Evolutionary conservation across 345 rosid genomes (phyloP).

Genomic region (Atalantia buxifolia): DNA sequence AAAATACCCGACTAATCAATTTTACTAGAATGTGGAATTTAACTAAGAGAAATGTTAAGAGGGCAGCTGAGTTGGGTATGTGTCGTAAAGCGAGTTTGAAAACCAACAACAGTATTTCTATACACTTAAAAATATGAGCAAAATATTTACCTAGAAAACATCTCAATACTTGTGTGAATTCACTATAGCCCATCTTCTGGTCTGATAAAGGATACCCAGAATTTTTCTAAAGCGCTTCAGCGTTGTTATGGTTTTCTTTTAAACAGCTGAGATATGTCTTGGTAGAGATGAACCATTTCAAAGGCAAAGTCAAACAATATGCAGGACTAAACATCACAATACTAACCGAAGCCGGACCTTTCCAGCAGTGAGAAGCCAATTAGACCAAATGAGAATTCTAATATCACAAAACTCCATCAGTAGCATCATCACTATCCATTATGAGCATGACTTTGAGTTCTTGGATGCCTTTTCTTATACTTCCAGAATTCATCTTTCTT

Average conservation of each 20-base stretch:
- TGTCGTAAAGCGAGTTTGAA: neutral
- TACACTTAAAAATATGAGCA: neutral
- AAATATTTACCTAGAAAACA: neutral
- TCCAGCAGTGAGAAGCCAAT: neutral
- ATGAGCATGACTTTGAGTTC: constrained; percentile 9
- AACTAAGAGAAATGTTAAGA: neutral
- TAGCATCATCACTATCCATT: neutral
- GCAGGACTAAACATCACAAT: neutral
- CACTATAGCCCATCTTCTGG: neutral
- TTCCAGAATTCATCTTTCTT: constrained; percentile 98
- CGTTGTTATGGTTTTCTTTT: neutral
- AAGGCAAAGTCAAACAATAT: neutral
- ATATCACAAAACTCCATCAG: neutral
- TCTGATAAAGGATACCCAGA: neutral
- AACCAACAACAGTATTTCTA: neutral
- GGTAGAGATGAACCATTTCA: neutral
- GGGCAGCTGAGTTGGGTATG: neutral
- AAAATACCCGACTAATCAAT: neutral
- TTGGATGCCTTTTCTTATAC: constrained; percentile 43
- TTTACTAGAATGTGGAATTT: neutral
- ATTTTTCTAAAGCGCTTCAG: neutral
- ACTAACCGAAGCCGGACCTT: neutral
- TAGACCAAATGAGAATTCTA: neutral
- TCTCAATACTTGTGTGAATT: neutral
- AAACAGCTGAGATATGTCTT: neutral